Percentiles rank a stretch among this genome's conserved stretches.
Conservation (phyloP, 495 filamentous ascomycete species). For the Daldinia concentrica region DNA sequence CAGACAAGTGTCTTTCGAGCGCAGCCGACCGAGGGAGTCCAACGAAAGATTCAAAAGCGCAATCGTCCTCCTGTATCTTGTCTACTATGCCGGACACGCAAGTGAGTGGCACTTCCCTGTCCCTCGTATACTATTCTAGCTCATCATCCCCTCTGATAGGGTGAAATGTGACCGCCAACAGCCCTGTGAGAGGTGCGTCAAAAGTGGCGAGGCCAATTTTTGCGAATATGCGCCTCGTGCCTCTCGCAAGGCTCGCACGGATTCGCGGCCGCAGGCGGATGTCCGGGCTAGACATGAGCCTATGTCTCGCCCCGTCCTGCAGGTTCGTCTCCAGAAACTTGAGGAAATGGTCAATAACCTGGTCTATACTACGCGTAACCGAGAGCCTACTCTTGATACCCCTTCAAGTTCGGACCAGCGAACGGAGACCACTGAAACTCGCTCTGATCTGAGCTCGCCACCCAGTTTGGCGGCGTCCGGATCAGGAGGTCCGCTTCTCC, state of each 20-base stretch:
- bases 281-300: slow-evolving; percentile 41
- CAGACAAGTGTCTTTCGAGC: slow-evolving; percentile 51
- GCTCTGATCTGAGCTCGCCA: slow-evolving; percentile 36
- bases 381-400: slow-evolving; percentile 34
- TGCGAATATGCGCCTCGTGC: slow-evolving; percentile 55
- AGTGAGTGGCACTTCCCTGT: slow-evolving; percentile 41
- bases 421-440: slow-evolving; percentile 33
- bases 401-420: slow-evolving; percentile 38
- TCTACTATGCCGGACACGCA: slow-evolving; percentile 53
- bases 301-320: slow-evolving; percentile 48
- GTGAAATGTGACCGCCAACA: slow-evolving; percentile 58
- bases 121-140: slow-evolving; percentile 16
- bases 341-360: slow-evolving; percentile 60
- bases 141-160: slow-evolving; percentile 42
- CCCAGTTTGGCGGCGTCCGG: slow-evolving; percentile 33
- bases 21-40: slow-evolving; percentile 45
- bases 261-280: slow-evolving; percentile 41
- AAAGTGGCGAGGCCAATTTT: slow-evolving; percentile 50
- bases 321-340: slow-evolving; percentile 57
- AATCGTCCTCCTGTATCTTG: slow-evolving; percentile 55
- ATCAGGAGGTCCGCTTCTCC: slow-evolving; percentile 37
- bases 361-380: slow-evolving; percentile 39
- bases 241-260: slow-evolving; percentile 44
- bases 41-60: slow-evolving; percentile 49
- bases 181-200: slow-evolving; percentile 56